A percentile compares a stretch with the other conserved stretches of the same genome.
Evolutionary conservation across 805 yeast species (phyloP).

Genomic region (Yarrowia bubula): DNA sequence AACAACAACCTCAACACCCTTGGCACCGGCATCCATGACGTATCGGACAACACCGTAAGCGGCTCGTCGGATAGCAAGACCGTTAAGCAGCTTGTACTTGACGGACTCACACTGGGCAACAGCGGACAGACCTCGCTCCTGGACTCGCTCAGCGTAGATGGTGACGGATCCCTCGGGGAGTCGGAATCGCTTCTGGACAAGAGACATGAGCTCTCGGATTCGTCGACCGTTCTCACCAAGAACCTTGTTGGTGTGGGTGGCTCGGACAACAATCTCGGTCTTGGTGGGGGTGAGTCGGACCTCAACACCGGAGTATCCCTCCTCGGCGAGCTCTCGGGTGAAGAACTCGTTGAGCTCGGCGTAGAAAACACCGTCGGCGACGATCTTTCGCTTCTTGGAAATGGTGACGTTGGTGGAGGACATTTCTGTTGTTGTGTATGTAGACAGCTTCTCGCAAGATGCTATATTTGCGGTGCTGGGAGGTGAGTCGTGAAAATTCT

Average conservation of each 20-base stretch:
- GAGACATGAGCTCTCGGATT: conserved; percentile 96
- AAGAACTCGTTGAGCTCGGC: conserved; percentile 99
- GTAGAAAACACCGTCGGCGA: conserved; percentile 99
- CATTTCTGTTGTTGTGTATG: conserved; percentile 30
- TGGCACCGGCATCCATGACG: conserved; percentile 99
- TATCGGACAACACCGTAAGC: conserved; percentile 99
- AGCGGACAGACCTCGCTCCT: conserved; percentile 99
- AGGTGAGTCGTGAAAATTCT: conserved; percentile 4
- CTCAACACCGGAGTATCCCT: conserved; percentile 99
- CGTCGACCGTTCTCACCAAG: conserved; percentile 99
- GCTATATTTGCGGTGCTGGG: neutral
- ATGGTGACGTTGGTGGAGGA: conserved; percentile 47
- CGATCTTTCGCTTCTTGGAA: conserved; percentile 98
- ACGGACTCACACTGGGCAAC: conserved; percentile 99
- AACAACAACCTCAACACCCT: conserved; percentile 99
- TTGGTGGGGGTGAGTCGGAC: conserved; percentile 97
- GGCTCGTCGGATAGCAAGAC: conserved; percentile 99
- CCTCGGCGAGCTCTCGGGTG: conserved; percentile 99
- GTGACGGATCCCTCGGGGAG: conserved; percentile 89
- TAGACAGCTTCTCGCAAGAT: neutral
- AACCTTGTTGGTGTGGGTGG: conserved; percentile 97
- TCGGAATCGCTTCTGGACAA: conserved; percentile 98
- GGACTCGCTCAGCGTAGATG: conserved; percentile 98
- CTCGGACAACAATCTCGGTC: conserved; percentile 98
- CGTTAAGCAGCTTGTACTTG: conserved; percentile 95